Evolutionary conservation across 2,329 filamentous ascomycete species (phyloP).

Genomic region (Penicillium sp.): DNA sequence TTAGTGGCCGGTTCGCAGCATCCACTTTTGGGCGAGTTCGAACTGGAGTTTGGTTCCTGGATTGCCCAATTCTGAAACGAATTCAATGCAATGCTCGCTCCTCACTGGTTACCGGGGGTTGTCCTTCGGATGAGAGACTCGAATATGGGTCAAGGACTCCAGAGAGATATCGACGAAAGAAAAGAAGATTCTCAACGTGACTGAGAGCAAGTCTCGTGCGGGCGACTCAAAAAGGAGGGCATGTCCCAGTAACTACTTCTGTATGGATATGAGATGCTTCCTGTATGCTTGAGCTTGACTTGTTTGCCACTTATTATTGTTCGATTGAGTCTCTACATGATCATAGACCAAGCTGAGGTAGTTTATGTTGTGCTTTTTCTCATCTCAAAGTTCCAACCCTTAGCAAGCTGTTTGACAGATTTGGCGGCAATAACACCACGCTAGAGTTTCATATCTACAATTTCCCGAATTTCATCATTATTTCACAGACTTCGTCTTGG

Average conservation of each 20-base stretch:
- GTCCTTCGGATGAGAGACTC: conserved; percentile 3
- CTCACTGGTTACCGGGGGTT: not conserved
- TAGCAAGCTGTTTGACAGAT: not conserved
- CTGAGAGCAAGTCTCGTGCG: not conserved
- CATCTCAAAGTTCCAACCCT: not conserved
- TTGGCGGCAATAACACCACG: not conserved
- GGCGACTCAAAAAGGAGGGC: not conserved
- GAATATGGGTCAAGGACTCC: not conserved
- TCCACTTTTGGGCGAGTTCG: conserved; percentile 20
- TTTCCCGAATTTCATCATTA: not conserved
- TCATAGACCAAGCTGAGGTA: not conserved
- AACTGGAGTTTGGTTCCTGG: conserved; percentile 16
- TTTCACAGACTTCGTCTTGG: not conserved
- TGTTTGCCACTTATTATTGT: not conserved
- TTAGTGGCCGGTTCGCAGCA: conserved; percentile 24
- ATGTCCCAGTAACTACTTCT: not conserved
- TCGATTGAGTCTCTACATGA: not conserved
- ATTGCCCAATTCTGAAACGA: conserved; percentile 6
- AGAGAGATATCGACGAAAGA: not conserved
- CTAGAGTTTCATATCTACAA: conserved; percentile 12
- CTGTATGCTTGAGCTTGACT: not conserved
- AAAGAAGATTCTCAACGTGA: not conserved
- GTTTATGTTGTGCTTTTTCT: not conserved
- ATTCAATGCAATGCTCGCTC: conserved; percentile 4
- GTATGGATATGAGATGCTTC: not conserved